A percentile compares a stretch with the other conserved stretches of the same genome.
These are phyloP conservation scores for Leptomonas seymouri DNA, from an alignment of 208 protist genomes.

Conservation along the genomic window DNA sequence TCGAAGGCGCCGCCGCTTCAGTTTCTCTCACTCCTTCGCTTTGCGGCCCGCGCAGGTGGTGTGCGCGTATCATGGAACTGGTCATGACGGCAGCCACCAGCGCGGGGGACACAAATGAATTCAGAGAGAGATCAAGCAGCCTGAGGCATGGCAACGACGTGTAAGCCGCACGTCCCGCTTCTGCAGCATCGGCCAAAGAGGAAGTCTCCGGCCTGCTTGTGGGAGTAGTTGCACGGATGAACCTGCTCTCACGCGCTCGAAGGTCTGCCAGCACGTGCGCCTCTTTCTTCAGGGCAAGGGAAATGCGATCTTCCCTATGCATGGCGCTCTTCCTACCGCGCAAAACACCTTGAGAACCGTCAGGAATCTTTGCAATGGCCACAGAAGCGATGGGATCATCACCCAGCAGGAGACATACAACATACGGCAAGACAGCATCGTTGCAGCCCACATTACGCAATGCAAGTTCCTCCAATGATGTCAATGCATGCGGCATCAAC, in stretches of 20 bases:
- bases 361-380: no score
- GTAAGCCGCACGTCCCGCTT: not conserved
- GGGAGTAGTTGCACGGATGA: not conserved
- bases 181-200: not conserved
- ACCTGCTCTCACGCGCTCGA: not conserved
- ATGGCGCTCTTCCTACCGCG: no score
- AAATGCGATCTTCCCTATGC: not conserved
- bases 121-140: constrained; percentile 28
- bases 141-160: not conserved
- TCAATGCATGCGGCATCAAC: constrained; percentile 1
- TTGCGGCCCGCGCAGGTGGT: no score
- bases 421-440: constrained; percentile 10
- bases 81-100: constrained; percentile 13
- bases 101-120: constrained; percentile 3
- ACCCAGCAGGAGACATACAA: constrained; percentile 14
- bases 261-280: constrained; percentile 4
- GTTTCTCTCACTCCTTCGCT: no score
- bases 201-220: not conserved
- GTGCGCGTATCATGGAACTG: not conserved
- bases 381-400: not conserved
- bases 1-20: no score
- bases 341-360: no score
- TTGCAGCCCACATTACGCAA: constrained; percentile 30
- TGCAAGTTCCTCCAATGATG: constrained; percentile 4
- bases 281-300: constrained; percentile 2